These are phyloP conservation scores for Flaveria ramosissima DNA, from an alignment of 129 eudicot genomes.

Conservation along the genomic window DNA sequence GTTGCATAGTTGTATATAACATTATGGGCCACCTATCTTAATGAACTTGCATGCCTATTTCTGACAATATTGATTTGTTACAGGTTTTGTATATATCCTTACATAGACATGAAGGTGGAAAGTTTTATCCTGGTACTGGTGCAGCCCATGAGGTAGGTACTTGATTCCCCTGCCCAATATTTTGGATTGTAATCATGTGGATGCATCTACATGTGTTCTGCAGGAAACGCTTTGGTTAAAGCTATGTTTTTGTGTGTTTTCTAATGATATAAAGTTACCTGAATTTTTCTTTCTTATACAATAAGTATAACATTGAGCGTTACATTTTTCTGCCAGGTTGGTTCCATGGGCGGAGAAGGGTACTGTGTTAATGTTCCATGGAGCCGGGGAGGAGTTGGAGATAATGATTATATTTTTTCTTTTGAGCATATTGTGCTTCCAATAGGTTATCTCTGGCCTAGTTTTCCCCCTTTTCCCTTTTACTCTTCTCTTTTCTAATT, in stretches of 20 bases:
- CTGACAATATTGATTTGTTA: slow-evolving; percentile 21
- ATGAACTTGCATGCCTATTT: neutral
- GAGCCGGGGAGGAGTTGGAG: slow-evolving; percentile 96
- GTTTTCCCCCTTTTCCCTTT: neutral
- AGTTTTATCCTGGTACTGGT: slow-evolving; percentile 96
- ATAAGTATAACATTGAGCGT: neutral
- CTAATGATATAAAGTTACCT: neutral
- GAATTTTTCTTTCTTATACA: neutral
- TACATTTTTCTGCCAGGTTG: slow-evolving; percentile 58
- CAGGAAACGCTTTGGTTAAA: neutral
- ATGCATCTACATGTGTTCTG: neutral
- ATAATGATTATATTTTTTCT: slow-evolving; percentile 91
- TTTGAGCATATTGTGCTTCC: slow-evolving; percentile 88
- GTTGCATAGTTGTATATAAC: neutral
- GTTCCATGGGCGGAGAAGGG: slow-evolving; percentile 91
- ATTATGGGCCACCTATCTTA: neutral
- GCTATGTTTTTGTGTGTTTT: slow-evolving; percentile 1
- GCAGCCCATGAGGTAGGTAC: slow-evolving; percentile 81
- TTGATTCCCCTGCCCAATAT: slow-evolving; percentile 1
- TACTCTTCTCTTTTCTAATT: neutral
- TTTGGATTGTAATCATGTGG: slow-evolving; percentile 13
- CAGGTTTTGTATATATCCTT: slow-evolving; percentile 93
- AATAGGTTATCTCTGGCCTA: slow-evolving; percentile 58
- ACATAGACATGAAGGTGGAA: slow-evolving; percentile 95
- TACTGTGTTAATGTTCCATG: slow-evolving; percentile 96